phyloP scores from a whole-genome alignment of 306 rosid species.

The Myrica gale region DNA sequence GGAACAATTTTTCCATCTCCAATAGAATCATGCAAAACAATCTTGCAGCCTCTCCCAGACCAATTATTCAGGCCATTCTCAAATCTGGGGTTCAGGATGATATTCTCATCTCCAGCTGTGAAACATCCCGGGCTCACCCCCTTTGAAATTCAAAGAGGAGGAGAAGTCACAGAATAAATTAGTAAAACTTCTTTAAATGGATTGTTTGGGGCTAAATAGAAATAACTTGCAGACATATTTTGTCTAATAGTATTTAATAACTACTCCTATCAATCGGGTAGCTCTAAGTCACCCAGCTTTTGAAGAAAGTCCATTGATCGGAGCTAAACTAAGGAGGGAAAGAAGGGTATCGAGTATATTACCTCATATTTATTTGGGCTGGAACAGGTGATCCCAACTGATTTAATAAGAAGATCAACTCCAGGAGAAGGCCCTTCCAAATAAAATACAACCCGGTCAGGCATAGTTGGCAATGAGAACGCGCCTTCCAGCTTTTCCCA shows the following conservation, averaged over 20 bases:
- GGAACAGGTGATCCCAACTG: constrained; percentile 55
- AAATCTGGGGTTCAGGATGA: constrained; percentile 66
- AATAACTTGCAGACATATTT: not conserved
- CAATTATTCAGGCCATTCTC: constrained; percentile 81
- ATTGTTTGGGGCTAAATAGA: not conserved
- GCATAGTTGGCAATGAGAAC: constrained; percentile 58
- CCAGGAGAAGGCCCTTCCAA: constrained; percentile 93
- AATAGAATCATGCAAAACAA: constrained; percentile 65
- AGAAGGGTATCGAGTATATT: constrained; percentile 18
- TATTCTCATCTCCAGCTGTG: constrained; percentile 47
- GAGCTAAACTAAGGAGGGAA: not conserved
- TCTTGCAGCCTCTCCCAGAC: constrained; percentile 95
- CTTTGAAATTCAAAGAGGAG: constrained; percentile 34
- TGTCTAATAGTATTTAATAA: not conserved
- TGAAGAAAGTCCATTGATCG: not conserved
- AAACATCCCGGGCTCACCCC: constrained; percentile 27
- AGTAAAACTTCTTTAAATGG: not conserved
- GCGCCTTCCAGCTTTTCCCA: constrained; percentile 84
- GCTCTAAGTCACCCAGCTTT: not conserved
- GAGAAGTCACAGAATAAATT: constrained; percentile 20
- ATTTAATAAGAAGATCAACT: constrained; percentile 62
- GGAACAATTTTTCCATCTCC: constrained; percentile 78
- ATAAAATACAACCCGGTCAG: constrained; percentile 64
- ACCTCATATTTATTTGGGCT: constrained; percentile 46
- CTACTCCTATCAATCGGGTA: not conserved